A percentile compares a stretch with the other conserved stretches of the same genome.
phyloP scores from a whole-genome alignment of 2,329 filamentous ascomycete species.

The Xylariaceae sp. region DNA sequence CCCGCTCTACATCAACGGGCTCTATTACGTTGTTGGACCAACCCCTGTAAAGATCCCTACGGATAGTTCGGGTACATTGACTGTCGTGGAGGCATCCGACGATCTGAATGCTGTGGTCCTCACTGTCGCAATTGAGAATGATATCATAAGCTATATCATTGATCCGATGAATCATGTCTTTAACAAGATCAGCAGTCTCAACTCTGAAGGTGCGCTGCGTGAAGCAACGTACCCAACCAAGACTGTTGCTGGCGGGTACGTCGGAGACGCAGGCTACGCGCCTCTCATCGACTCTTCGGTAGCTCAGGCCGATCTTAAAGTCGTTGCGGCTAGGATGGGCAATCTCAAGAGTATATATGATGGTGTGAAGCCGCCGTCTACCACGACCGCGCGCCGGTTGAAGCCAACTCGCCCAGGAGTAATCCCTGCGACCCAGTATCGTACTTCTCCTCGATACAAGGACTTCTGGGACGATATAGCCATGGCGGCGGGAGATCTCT shows the following conservation, averaged over 20 bases:
- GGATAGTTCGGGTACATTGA: constrained; percentile 1
- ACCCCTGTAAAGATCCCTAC: background rate
- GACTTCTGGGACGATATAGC: background rate
- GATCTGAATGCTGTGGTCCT: background rate
- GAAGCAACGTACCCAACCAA: background rate
- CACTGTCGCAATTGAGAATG: background rate
- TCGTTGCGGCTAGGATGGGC: background rate
- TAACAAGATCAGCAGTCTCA: background rate
- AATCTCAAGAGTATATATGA: background rate
- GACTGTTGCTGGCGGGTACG: background rate
- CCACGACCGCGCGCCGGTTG: background rate
- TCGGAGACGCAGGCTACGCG: background rate
- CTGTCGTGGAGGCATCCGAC: constrained; percentile 1
- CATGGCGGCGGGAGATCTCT: background rate
- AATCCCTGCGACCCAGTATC: background rate
- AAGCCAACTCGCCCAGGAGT: background rate
- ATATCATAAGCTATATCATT: background rate
- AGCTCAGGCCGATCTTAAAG: background rate
- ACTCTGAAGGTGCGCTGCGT: background rate
- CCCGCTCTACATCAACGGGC: constrained; percentile 1
- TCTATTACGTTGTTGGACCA: background rate
- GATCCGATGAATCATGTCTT: constrained; percentile 1
- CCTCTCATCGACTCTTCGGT: background rate
- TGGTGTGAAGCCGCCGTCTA: background rate
- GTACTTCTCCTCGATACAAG: background rate